Base-by-base conservation (phyloP, 495 filamentous ascomycete species). In the Podospora sp. region DNA sequence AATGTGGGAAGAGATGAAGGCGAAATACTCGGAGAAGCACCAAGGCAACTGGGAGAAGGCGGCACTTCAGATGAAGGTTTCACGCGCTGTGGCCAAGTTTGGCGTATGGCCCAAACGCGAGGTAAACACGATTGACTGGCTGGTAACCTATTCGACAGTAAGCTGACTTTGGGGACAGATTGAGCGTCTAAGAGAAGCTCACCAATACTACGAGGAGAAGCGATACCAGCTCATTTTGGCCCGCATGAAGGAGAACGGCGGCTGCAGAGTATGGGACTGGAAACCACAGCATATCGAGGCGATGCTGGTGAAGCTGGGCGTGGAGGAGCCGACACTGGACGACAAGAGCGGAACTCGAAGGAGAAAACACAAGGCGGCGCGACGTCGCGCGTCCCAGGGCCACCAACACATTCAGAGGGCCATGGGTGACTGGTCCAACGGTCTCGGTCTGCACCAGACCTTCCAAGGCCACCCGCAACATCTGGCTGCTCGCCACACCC, bases 1-100 rank as follows among this genome's bases (percentile, higher is more conserved):
- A 1, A 84, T 84, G 79, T 84, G 82, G 82, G 79, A 82, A 36
- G 76, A 79, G 56, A 84, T 83, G 67, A 80, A 79, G 63, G 73
- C 75, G n/a, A 76, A 78, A 51, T 84, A 79, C 68, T 75, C 79
- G 29, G 76, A 78, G 29, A 76, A 71, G 55, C 80, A 74, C 22
- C 66, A 70, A 61, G 76, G 75, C n/a, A 80, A 79, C 51, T 75
- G 77, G 68, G 73, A 75, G 56, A 81, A 83, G 63, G 81, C 81
- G 27, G 77, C 76, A 18, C 73, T 84, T 0, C 82, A 84, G 59
- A 83, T 84, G 82, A 82, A 82, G 67, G 75, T 82, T 26, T 82
- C 79, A 9, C 78, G 82, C 14, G 76, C 78, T 4, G 78, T 82
- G 25, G 73, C 80, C 40, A 80, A 79, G 60, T 80, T 77, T 55